Conservation (phyloP, 225 moss, liverwort and hornwort species). For the Pseudoscleropodium purum region DNA sequence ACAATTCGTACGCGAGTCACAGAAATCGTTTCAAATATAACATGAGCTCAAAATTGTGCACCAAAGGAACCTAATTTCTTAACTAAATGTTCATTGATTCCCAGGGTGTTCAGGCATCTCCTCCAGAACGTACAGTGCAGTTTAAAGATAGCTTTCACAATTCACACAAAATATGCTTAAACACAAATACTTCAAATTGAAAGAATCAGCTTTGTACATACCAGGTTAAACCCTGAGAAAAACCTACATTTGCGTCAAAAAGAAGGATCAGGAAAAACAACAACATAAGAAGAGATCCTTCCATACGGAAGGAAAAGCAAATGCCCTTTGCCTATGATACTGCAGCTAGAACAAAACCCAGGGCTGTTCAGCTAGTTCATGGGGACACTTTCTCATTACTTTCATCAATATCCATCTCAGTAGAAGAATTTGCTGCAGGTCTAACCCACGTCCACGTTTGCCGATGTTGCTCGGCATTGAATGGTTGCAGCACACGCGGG, state of each 20-base stretch:
- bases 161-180: neutral
- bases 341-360: neutral
- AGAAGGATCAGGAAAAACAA: neutral
- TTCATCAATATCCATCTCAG: slow-evolving; percentile 21
- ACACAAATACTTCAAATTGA: neutral
- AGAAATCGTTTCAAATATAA: neutral
- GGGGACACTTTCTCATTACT: neutral
- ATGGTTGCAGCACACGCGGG: neutral
- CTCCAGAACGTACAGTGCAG: neutral
- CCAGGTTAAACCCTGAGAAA: slow-evolving; percentile 5
- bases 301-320: neutral
- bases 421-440: neutral
- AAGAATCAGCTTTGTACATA: slow-evolving; percentile 18
- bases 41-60: neutral
- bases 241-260: neutral
- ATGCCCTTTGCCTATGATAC: neutral
- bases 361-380: neutral
- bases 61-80: neutral
- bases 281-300: neutral
- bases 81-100: neutral
- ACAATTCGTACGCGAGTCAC: neutral
- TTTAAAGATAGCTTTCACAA: neutral
- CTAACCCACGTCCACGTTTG: slow-evolving; percentile 33
- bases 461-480: slow-evolving; percentile 26
- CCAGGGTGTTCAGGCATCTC: neutral